A percentile compares a stretch with the other conserved stretches of the same genome.
Evolutionary conservation across 169 alveolate species (phyloP).

Genomic region (Pseudocohnilembus persalinus): DNA sequence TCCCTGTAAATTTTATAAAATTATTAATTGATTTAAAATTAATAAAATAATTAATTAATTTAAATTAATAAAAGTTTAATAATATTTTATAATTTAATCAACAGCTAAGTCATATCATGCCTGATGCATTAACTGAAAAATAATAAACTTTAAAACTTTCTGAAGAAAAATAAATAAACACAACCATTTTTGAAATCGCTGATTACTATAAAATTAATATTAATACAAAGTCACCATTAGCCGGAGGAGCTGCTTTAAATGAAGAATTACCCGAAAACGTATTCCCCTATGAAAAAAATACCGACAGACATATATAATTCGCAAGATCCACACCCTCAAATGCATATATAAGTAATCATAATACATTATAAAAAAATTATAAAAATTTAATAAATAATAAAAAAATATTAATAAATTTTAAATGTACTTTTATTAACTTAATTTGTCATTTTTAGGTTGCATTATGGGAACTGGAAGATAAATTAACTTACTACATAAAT

Average conservation of each 20-base stretch:
- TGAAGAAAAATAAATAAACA: not conserved
- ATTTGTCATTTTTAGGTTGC: not conserved
- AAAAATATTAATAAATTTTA: no score
- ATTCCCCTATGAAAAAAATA: not conserved
- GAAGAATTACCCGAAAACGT: not conserved
- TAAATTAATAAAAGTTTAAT: no score
- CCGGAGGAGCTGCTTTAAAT: not conserved
- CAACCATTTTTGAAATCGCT: not conserved
- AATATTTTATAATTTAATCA: no score
- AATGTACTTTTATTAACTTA: no score
- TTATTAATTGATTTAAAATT: no score
- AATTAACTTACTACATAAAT: no score
- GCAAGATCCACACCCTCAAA: not conserved
- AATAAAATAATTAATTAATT: no score
- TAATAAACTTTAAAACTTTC: constrained; percentile 13
- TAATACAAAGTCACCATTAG: not conserved
- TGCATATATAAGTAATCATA: not conserved
- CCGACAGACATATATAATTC: not conserved
- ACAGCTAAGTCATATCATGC: constrained; percentile 40
- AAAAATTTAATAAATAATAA: no score
- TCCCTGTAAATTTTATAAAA: constrained; percentile 52
- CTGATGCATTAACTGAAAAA: constrained; percentile 58
- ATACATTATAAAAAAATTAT: no score
- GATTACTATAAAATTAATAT: not conserved
- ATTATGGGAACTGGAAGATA: not conserved